Percentiles rank a stretch among this genome's conserved stretches.
Conservation (phyloP, 1,139 yeast genomes). For the Fermentozyma sake region DNA sequence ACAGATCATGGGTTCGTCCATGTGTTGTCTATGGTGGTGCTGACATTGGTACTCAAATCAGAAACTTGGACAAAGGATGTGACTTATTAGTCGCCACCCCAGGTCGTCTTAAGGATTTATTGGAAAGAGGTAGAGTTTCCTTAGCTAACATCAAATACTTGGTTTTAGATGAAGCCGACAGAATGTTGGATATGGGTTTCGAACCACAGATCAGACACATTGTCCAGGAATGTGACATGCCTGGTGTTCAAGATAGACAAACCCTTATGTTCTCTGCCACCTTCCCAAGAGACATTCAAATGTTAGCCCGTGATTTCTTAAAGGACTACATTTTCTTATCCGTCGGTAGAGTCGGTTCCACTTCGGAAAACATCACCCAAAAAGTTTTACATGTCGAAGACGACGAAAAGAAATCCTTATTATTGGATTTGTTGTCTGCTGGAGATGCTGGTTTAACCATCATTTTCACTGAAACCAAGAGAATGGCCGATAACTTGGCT, state of each 20-base stretch:
- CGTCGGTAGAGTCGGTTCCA: slow-evolving; percentile 98
- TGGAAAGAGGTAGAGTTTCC: slow-evolving; percentile 92
- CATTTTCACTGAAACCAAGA: slow-evolving; percentile 95
- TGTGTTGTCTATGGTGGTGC: slow-evolving; percentile 99
- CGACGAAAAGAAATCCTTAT: slow-evolving; percentile 86
- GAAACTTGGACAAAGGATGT: slow-evolving; percentile 90
- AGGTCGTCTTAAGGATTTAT: slow-evolving; percentile 94
- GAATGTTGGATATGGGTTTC: slow-evolving; percentile 99
- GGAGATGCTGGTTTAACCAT: slow-evolving; percentile 83
- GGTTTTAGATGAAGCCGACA: slow-evolving; percentile 97
- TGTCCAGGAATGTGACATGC: slow-evolving; percentile 98
- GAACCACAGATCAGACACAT: slow-evolving; percentile 99
- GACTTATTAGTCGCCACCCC: slow-evolving; percentile 97
- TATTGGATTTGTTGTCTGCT: slow-evolving; percentile 79
- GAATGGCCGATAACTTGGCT: slow-evolving; percentile 95
- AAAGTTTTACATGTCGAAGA: slow-evolving; percentile 91
- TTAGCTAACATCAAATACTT: slow-evolving; percentile 85
- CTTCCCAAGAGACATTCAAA: slow-evolving; percentile 96
- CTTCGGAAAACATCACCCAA: slow-evolving; percentile 96
- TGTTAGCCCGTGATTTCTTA: slow-evolving; percentile 94
- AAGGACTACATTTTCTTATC: slow-evolving; percentile 92
- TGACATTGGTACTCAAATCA: slow-evolving; percentile 81
- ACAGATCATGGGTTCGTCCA: slow-evolving; percentile 98
- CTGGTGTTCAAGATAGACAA: slow-evolving; percentile 85
- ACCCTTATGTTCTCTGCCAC: slow-evolving; percentile 98